phyloP scores from a whole-genome alignment of 2,329 filamentous ascomycete species.

The Penicillium hordei region DNA sequence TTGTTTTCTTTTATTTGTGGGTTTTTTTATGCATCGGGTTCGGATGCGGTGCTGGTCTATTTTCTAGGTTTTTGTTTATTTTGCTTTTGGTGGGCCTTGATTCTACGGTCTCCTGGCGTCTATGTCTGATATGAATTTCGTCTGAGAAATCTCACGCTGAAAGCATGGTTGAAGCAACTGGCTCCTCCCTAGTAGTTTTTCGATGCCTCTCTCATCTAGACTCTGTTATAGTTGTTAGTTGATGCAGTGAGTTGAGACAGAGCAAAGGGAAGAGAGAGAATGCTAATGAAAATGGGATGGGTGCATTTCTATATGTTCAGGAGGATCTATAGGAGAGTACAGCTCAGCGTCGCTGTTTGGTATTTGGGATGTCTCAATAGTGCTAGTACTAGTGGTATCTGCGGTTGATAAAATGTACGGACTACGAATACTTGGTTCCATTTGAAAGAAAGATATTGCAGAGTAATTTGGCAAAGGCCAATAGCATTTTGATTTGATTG shows the following conservation, averaged over 20 bases:
- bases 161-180: slow-evolving; percentile 1
- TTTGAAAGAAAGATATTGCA: not conserved
- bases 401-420: not conserved
- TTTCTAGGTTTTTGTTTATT: not conserved
- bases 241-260: too few species aligned
- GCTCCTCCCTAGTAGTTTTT: not conserved
- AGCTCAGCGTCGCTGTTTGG: not conserved
- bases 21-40: slow-evolving; percentile 5
- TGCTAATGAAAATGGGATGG: not conserved
- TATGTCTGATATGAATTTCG: not conserved
- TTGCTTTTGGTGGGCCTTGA: not conserved
- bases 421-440: not conserved
- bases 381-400: too few species aligned
- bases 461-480: not conserved
- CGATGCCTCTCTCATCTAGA: not conserved
- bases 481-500: not conserved
- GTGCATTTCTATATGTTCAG: not conserved
- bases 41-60: slow-evolving; percentile 7
- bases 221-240: not conserved
- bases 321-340: not conserved
- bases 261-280: not conserved
- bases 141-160: not conserved
- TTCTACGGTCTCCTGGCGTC: slow-evolving; percentile 4
- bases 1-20: slow-evolving; percentile 1
- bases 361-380: not conserved